Conservation (phyloP, 352 stramenopile species). For the Phytophthora sp. region DNA sequence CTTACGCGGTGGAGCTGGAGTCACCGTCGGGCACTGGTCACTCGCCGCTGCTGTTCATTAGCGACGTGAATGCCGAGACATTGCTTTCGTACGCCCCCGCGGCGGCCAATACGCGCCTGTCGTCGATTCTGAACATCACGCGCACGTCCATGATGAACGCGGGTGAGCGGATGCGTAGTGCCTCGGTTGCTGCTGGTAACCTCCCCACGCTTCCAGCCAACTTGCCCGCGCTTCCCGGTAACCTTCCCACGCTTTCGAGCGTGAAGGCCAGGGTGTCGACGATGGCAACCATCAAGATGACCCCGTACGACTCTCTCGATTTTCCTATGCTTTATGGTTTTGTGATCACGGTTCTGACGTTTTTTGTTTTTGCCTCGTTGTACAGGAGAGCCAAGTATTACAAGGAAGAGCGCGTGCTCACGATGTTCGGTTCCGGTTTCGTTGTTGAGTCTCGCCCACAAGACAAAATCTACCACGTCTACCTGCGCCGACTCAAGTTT, state of each 20-base stretch:
- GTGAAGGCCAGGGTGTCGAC: constrained; percentile 73
- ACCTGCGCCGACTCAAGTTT: constrained; percentile 77
- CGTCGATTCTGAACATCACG: constrained; percentile 76
- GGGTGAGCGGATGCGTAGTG: constrained; percentile 63
- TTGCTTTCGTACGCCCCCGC: constrained; percentile 35
- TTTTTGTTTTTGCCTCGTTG: constrained; percentile 3
- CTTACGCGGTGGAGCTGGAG: constrained; percentile 63
- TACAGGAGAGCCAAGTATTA: constrained; percentile 70
- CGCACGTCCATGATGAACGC: constrained; percentile 74
- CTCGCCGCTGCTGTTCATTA: constrained; percentile 53
- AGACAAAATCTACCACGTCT: constrained; percentile 82
- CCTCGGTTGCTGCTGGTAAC: constrained; percentile 52
- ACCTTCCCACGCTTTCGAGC: constrained; percentile 67
- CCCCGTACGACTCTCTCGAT: too few species aligned
- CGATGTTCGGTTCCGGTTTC: constrained; percentile 81
- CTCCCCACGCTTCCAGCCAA: constrained; percentile 52
- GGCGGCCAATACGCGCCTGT: constrained; percentile 57
- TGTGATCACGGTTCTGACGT: not conserved
- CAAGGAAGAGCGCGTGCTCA: constrained; percentile 80
- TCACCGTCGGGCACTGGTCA: constrained; percentile 24
- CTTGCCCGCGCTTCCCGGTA: constrained; percentile 37
- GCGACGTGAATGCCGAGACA: constrained; percentile 51
- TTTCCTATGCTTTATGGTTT: too few species aligned
- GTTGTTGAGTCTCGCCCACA: constrained; percentile 58
- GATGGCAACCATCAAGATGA: constrained; percentile 76